Evolutionary conservation across 2,329 filamentous ascomycete species (phyloP).

Genomic region (Celoporthe dispersa): DNA sequence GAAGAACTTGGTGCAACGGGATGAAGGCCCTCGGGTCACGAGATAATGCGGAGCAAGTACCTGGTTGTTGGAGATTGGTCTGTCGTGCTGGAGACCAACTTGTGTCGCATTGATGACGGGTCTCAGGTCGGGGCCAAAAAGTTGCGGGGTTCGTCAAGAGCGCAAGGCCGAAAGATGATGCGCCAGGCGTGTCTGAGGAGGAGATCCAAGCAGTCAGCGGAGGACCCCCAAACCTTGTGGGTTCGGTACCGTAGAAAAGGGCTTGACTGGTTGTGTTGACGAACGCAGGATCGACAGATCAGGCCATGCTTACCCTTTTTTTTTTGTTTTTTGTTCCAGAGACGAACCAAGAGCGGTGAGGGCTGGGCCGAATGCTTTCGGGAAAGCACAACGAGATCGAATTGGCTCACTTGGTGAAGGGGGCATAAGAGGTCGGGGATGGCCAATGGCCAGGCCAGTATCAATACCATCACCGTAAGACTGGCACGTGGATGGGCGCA

Average conservation of each 20-base stretch:
- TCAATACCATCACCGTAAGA: neutral
- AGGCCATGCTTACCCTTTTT: neutral
- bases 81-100: neutral
- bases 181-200: neutral
- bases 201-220: neutral
- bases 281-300: neutral
- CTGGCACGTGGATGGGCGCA: neutral
- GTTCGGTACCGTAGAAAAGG: neutral
- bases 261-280: neutral
- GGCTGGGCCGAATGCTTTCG: neutral
- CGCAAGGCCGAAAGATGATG: neutral
- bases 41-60: neutral
- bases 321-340: neutral
- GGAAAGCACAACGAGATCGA: neutral
- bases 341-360: neutral
- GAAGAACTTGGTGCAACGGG: neutral
- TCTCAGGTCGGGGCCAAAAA: neutral
- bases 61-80: neutral
- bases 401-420: neutral
- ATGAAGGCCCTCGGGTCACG: neutral
- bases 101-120: neutral
- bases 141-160: neutral
- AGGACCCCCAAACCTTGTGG: neutral
- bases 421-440: neutral
- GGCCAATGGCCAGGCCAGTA: neutral